Base-by-base conservation (phyloP, 495 filamentous ascomycete genomes). In the Hapsidospora chrysogenum region DNA sequence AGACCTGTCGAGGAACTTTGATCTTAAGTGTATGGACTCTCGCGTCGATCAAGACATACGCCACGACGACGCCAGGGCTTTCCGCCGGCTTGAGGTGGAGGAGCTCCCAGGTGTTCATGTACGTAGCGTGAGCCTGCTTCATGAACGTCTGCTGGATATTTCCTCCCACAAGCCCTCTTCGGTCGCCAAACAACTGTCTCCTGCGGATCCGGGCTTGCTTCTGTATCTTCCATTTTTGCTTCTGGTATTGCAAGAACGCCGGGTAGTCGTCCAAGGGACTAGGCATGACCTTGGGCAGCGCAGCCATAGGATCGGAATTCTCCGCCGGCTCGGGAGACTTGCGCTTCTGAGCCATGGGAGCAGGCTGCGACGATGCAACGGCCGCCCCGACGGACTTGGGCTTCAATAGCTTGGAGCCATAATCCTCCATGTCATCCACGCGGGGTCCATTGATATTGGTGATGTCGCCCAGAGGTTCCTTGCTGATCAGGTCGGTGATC, bases 191-290 rank as follows among this genome's bases (percentile, higher is more conserved):
- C 3, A 96, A 63, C 48, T 99, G 89, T 28, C 86, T 72, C 30
- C 89, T 71, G 9, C 89, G 78, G 45, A 78, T 68, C 27, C 87
- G 72, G 27, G 89, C 86, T 53, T 93, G 82, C 48, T 83, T 92
- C 52, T 99, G 89, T 18, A 99, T 80, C 57, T 85, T 94, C 89
- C 89, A 99, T 52, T 99, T 99, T 57, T 85, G 73, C 56, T 99
- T 99, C 49, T 99, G 89, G 47, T 99, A 99, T 50, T 78, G 68
- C 31, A 99, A 57, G 61, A 93, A 99, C 0, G 73, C 84, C 16
- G 68, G 57, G 40, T 99, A 99, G 54, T 99, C 83, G 28, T 89
- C 76, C 0, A 73, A 76, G 17, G 86, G 83, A 7, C 65, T 69
- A 14, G 89, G 92, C 82, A 95, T 95, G 33, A 66, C 68, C 22